Base-by-base conservation (phyloP, 257 asterid genomes). In the Paraleonurus japonicus region DNA sequence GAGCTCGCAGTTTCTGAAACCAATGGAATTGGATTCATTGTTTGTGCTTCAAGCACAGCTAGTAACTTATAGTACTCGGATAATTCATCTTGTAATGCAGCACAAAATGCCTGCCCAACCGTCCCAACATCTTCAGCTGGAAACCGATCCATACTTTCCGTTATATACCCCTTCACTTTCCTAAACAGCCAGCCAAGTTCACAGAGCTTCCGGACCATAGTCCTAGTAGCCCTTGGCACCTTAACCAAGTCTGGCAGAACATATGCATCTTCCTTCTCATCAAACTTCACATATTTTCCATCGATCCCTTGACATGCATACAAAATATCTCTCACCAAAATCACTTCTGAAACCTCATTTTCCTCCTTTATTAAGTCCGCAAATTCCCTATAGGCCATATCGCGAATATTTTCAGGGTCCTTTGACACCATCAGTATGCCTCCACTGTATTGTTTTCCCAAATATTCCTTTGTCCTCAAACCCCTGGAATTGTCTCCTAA, bases 251-350 rank as follows among this genome's bases (percentile, higher is more conserved):
- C 95, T 0, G 90, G 88, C 62, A 92, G 80, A 76, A 81, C 81
- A 73, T 89, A 92, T 4, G 86, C 98, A 80, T 88, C 90, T 43
- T 71, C 85, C 66, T 79, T 83, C 65, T 82, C 83, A 51, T 92
- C 96, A 76, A 84, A 95, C 76, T 85, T 95, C 67, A 88, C 83
- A 64, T 79, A 87, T 83, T 76, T 87, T 20, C 99, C 99, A 53
- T 95, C 96, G 26, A 95, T 92, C 69, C 99, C 99, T 79, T 95
- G 99, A 79, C 97, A 89, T 13, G 95, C 90, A 83, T 95, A 95
- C 72, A 95, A 55, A 76, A 95, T 89, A 85, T 95, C 99, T 81
- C 98, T 86, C 72, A 95, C 98, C 82, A 95, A 81, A 63, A 81
- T 88, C 76, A 83, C 93, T 81, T 95, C 99, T 0, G 96, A 65